Conservation (phyloP, 2,329 filamentous ascomycete species). For the Hypoxylon sp. region DNA sequence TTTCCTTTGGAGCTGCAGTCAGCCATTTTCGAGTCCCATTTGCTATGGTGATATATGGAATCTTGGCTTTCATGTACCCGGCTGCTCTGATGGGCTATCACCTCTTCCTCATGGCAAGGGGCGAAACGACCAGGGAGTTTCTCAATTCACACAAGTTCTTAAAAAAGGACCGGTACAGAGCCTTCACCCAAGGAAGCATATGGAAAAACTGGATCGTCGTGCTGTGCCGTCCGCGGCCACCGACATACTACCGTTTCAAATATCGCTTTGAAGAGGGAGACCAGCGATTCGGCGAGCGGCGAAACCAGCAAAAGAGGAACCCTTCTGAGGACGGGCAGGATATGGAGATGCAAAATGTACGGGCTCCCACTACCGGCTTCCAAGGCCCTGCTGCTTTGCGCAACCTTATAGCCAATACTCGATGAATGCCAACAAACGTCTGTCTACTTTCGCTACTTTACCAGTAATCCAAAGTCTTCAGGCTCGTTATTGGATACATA, state of each 20-base stretch:
- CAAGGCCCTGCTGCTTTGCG: slow-evolving; percentile 67
- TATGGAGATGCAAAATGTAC: slow-evolving; percentile 82
- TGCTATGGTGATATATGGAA: slow-evolving; percentile 87
- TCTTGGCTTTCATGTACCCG: slow-evolving; percentile 84
- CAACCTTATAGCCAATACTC: slow-evolving; percentile 42
- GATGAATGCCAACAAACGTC: slow-evolving; percentile 31
- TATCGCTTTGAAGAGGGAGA: slow-evolving; percentile 82
- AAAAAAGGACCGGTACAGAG: slow-evolving; percentile 90
- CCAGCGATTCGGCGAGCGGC: slow-evolving; percentile 79
- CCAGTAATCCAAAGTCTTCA: not conserved
- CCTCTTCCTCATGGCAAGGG: slow-evolving; percentile 88
- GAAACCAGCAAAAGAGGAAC: slow-evolving; percentile 65
- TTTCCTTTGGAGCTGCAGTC: slow-evolving; percentile 79
- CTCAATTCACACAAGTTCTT: slow-evolving; percentile 96
- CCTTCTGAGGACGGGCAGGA: slow-evolving; percentile 68
- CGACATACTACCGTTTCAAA: slow-evolving; percentile 93
- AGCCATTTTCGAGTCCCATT: slow-evolving; percentile 83
- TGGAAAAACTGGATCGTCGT: slow-evolving; percentile 86
- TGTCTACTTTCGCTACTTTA: slow-evolving; percentile 18
- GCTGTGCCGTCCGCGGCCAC: slow-evolving; percentile 84
- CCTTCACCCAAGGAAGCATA: slow-evolving; percentile 84
- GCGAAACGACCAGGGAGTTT: slow-evolving; percentile 96
- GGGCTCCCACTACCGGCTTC: slow-evolving; percentile 63
- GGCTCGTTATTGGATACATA: slow-evolving; percentile 23
- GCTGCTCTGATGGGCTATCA: slow-evolving; percentile 89